Base-by-base conservation (phyloP, 169 alveolate genomes). In the Cryptosporidium viatorum region DNA sequence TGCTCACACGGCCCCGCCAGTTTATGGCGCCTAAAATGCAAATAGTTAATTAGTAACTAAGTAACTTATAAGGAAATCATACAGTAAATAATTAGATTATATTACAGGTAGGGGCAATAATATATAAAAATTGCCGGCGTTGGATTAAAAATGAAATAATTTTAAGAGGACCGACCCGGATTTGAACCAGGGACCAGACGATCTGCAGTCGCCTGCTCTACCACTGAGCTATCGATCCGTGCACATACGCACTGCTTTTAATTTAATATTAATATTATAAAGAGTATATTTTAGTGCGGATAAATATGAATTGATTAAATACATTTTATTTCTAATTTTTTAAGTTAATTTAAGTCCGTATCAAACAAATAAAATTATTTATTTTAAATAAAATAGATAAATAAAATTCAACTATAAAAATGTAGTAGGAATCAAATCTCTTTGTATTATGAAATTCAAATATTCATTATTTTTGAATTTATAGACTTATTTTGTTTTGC, bases 131-230 rank as follows among this genome's bases (percentile, higher is more conserved):
- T 2, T 7, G 9, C 37, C 58, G 31, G 52, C 16, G 31, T 1
- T 12, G 1, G 4, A 10, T 5, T 33, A 68, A 68, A 37, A 45
- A 45, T 8, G 21, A 48, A 39, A 21, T 8, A 9, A 0, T 3
- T 10, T 26, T 33, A 37, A 23, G 67, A 80, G 89, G 89, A 80
- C 89, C 89, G 89, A 80, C 89, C 89, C 89, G 89, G 89, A 80
- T 80, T 80, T 80, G 89, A 80, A 80, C 89, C 89, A 80, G 89
- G 89, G 89, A 80, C 89, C 89, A 80, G 89, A 80, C 89, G 89
- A 80, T 80, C 89, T 80, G 89, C 89, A 80, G 89, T 80, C 89
- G 89, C 89, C 89, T 80, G 89, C 89, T 80, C 89, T 80, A 80
- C 89, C 89, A 80, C 89, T 80, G 89, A 80, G 89, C 89, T 80